These are phyloP conservation scores for Urtica urens DNA, from an alignment of 306 rosid species.

Conservation along the genomic window DNA sequence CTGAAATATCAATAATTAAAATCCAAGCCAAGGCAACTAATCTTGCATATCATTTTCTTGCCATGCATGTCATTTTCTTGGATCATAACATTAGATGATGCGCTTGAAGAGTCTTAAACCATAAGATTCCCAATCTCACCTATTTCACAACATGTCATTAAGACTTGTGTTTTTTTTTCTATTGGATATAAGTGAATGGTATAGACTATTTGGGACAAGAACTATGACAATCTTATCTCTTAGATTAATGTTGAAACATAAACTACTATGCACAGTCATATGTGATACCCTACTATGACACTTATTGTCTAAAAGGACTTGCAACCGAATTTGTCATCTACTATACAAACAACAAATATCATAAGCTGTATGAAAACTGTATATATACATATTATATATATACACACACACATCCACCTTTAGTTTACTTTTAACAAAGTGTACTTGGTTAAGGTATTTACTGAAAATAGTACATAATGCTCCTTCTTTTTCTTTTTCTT, in stretches of 20 bases:
- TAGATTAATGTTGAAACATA: neutral
- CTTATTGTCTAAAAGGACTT: neutral
- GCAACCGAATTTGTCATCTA: too few relatives aligned
- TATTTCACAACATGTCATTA: neutral
- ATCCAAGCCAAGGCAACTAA: too few relatives aligned
- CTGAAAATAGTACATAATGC: neutral
- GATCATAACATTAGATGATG: neutral
- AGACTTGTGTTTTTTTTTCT: too few relatives aligned
- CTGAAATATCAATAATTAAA: too few relatives aligned
- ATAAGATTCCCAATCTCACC: neutral
- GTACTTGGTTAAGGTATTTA: neutral
- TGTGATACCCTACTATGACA: neutral
- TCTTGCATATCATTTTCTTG: too few relatives aligned
- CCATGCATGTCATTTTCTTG: too few relatives aligned
- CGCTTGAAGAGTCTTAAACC: neutral
- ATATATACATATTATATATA: too few relatives aligned
- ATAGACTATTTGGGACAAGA: neutral
- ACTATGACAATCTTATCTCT: neutral
- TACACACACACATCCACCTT: neutral
- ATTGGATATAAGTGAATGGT: neutral
- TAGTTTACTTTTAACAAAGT: neutral
- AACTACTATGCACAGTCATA: neutral
- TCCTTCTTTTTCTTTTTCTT: neutral
- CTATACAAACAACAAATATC: neutral
- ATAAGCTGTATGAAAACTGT: neutral